Evolutionary conservation across 2,329 filamentous ascomycete species (phyloP), one percentile per base, ranked within the genome.

Genomic region (Ophiostoma himal-ulmi): DNA sequence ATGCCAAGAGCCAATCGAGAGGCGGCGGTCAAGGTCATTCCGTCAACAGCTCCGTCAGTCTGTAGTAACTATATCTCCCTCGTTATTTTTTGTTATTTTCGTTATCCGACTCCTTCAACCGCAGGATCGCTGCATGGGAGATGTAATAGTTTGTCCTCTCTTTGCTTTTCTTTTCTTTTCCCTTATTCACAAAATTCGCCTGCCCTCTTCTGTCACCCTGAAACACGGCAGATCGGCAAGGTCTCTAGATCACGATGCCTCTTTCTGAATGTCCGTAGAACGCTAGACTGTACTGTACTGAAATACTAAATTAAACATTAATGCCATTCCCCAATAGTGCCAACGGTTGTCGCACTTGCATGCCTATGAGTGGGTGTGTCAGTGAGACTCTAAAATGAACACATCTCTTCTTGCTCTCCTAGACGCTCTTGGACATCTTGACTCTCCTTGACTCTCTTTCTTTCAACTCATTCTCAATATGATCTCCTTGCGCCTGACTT

Each of bases 211-310:
- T 36, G 13, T 64, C 36, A 65, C 60, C 70, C 70, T 71, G 68
- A 71, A 70, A 71, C 70, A 68, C 70, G 70, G 70, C 70, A 68
- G 70, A 71, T 71, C 70, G 68, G 66, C 70, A 71, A 64, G 37
- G 57, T 48, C 48, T 68, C 7, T 34, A 52, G n/a, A 34, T 48
- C 52, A 44, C 68, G 68, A 67, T 70, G 34, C 22, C 26, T 34
- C 64, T 41, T n/a, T 68, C 64, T 36, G 39, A 44, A 17, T 44
- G 14, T 44, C 14, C 39, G 5, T 2, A 3, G 11, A 44, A 44
- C 41, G 11, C 41, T 44, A 44, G 13, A 39, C 37, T 44, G 41
- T 44, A 30, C 30, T 30, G 41, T 17, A 44, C 26, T 54, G 48
- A 30, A 57, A 57, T 20, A 5, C 52, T 26, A 57, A 57, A 14